Evolutionary conservation across 805 yeast genomes (phyloP).

Genomic region (Ogataea methanolica): DNA sequence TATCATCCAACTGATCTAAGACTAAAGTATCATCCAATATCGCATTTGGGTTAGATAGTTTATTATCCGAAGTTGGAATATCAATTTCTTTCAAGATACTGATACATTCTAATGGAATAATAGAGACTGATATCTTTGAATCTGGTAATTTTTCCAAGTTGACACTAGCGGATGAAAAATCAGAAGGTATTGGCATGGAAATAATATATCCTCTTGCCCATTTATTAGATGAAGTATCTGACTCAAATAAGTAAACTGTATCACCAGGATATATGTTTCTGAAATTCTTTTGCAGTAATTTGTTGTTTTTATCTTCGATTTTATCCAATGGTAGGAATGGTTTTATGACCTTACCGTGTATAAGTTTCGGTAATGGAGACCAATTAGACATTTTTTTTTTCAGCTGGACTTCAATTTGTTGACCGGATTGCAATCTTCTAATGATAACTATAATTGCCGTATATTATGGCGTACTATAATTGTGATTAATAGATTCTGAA

Average conservation of each 20-base stretch:
- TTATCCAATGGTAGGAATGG: slow-evolving; percentile 44
- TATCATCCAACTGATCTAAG: slow-evolving; percentile 10
- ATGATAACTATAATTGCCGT: too few species aligned
- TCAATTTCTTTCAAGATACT: slow-evolving; percentile 37
- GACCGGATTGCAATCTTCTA: too few species aligned
- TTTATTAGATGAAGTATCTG: slow-evolving; percentile 37
- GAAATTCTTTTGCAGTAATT: slow-evolving; percentile 13
- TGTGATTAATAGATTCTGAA: too few species aligned
- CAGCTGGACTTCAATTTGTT: too few species aligned
- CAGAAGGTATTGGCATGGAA: slow-evolving; percentile 65
- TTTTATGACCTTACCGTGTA: slow-evolving; percentile 39
- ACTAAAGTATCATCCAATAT: slow-evolving; percentile 4
- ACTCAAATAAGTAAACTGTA: slow-evolving; percentile 69
- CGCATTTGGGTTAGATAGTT: slow-evolving; percentile 4
- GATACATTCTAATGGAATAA: slow-evolving; percentile 58
- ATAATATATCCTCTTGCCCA: slow-evolving; percentile 83
- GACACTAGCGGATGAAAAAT: slow-evolving; percentile 56
- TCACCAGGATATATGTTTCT: slow-evolving; percentile 70
- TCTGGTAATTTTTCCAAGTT: slow-evolving; percentile 63
- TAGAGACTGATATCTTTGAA: slow-evolving; percentile 44
- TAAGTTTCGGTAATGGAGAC: slow-evolving; percentile 44
- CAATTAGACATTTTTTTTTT: slow-evolving; percentile 26
- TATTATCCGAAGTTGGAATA: slow-evolving; percentile 1
- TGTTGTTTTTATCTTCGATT: slow-evolving; percentile 7
- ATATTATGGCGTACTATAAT: too few species aligned